A percentile compares a stretch with the other conserved stretches of the same genome.
Evolutionary conservation across 352 stramenopile species (phyloP).

Genomic region (Albugo laibachii): DNA sequence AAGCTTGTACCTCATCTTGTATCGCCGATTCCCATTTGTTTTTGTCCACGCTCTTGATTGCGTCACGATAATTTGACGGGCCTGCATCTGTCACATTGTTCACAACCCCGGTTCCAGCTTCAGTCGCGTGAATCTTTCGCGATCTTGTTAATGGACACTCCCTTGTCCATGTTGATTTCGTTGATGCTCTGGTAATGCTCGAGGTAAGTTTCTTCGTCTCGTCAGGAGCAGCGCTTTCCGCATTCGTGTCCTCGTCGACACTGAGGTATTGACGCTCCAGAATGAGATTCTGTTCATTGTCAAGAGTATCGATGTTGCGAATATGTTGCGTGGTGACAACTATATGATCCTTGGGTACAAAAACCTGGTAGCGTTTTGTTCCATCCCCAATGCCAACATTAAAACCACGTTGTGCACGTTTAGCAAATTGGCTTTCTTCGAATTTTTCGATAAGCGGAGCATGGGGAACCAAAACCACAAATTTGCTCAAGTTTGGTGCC

Average conservation of each 20-base stretch:
- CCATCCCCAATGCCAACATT: slow-evolving; percentile 4
- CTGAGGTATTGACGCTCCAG: slow-evolving; percentile 5
- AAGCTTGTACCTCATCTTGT: background rate
- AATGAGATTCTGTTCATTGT: too few relatives aligned
- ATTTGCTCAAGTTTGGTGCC: slow-evolving; percentile 1
- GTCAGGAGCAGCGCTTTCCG: too few relatives aligned
- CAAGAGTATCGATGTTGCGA: slow-evolving; percentile 5
- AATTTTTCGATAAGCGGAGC: slow-evolving; percentile 3
- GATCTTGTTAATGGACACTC: background rate
- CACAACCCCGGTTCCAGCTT: background rate
- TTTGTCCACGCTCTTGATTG: background rate
- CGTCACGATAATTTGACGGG: slow-evolving; percentile 6
- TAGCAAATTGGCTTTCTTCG: background rate
- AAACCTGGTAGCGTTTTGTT: slow-evolving; percentile 9
- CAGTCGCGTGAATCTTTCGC: background rate
- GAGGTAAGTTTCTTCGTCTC: too few relatives aligned
- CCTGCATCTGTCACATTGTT: slow-evolving; percentile 1
- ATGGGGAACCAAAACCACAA: slow-evolving; percentile 1
- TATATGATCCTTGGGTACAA: slow-evolving; percentile 4
- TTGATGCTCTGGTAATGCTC: too few relatives aligned
- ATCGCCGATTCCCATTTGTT: background rate
- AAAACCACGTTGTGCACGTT: background rate
- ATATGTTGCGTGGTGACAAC: slow-evolving; percentile 7
- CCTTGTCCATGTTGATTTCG: too few relatives aligned
- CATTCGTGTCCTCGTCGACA: too few relatives aligned